Conservation (phyloP, 768 basidiomycete species). For the Suillus variegatus region DNA sequence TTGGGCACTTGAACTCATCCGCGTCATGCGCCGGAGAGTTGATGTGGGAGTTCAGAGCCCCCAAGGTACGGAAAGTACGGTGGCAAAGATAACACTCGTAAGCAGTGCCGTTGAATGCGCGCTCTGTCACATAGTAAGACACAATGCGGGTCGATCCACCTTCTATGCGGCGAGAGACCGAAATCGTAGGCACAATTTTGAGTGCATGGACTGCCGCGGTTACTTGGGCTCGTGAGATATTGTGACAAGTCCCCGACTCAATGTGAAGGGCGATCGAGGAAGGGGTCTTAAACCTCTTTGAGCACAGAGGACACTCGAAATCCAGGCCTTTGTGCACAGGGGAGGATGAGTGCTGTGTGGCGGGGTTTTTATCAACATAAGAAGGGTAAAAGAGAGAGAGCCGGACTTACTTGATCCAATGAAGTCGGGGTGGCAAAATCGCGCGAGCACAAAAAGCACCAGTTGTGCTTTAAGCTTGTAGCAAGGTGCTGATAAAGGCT, state of each 20-base stretch:
- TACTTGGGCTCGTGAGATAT: constrained; percentile 38
- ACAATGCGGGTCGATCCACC: constrained; percentile 16
- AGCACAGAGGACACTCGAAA: constrained; percentile 1
- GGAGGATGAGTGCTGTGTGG: neutral
- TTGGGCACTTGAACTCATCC: constrained; percentile 46
- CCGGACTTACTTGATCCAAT: constrained; percentile 34
- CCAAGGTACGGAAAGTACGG: constrained; percentile 31
- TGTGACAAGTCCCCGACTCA: constrained; percentile 39
- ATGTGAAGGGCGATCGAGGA: constrained; percentile 42
- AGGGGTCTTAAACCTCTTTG: constrained; percentile 14
- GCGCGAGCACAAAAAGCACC: constrained; percentile 35
- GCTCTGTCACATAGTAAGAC: constrained; percentile 34
- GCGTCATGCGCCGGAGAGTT: constrained; percentile 38
- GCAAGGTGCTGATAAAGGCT: constrained; percentile 25
- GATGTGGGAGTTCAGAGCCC: constrained; percentile 26
- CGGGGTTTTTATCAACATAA: neutral
- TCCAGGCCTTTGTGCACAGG: neutral
- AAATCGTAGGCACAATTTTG: constrained; percentile 37
- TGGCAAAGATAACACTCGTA: constrained; percentile 46
- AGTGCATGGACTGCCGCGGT: constrained; percentile 35
- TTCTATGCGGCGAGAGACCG: constrained; percentile 32
- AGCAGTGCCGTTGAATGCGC: constrained; percentile 41
- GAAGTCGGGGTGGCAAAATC: constrained; percentile 26
- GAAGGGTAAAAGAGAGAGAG: constrained; percentile 1
- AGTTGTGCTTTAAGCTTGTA: constrained; percentile 28